A percentile compares a stretch with the other conserved stretches of the same genome.
Evolutionary conservation across 2,329 filamentous ascomycete species (phyloP).

Genomic region (Trichoderma guizhouense): DNA sequence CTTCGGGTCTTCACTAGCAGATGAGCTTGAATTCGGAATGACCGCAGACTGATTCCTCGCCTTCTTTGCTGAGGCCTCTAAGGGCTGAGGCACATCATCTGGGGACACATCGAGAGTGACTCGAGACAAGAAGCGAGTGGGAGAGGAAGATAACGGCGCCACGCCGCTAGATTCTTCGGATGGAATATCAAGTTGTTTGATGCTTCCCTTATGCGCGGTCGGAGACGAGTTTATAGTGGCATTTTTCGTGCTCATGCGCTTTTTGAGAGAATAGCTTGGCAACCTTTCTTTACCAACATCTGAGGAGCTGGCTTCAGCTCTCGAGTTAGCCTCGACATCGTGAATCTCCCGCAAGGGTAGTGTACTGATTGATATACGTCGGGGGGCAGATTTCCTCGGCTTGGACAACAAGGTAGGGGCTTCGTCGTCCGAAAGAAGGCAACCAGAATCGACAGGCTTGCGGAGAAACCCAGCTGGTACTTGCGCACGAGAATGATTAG

Average conservation of each 20-base stretch:
- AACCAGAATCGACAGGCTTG: conserved; percentile 18
- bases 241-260: neutral
- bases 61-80: neutral
- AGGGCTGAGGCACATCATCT: conserved; percentile 1
- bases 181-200: neutral
- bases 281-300: neutral
- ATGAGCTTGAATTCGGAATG: neutral
- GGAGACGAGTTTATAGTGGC: neutral
- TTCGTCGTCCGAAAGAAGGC: conserved; percentile 37
- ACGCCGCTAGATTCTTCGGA: neutral
- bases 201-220: neutral
- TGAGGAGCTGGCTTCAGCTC: neutral
- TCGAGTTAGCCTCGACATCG: neutral
- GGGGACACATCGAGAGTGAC: neutral
- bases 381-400: conserved; percentile 4
- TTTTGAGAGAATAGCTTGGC: neutral
- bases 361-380: neutral
- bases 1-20: neutral
- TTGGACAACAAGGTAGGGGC: conserved; percentile 28
- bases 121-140: conserved; percentile 1
- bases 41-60: neutral
- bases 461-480: neutral
- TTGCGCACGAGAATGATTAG: neutral
- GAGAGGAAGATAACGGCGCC: conserved; percentile 1
- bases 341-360: neutral